phyloP scores from a whole-genome alignment of 768 basidiomycete species.

The Russula dissimulans region DNA sequence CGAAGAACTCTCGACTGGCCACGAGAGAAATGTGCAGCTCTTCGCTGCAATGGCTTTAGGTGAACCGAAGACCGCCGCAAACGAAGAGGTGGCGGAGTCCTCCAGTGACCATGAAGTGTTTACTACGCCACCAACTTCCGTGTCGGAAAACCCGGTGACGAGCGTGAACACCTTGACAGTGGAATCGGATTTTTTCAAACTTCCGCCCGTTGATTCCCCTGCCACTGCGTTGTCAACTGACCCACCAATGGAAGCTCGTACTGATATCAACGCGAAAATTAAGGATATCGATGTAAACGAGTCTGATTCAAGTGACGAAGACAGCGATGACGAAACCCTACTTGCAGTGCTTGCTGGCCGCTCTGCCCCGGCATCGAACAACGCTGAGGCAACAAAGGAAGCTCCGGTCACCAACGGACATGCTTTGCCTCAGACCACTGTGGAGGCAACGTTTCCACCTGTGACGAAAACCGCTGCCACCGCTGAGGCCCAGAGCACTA shows the following conservation, averaged over 20 bases:
- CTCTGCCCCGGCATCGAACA: background rate
- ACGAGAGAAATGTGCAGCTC: background rate
- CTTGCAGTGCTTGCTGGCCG: constrained; percentile 21
- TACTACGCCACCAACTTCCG: constrained; percentile 48
- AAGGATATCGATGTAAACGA: constrained; percentile 52
- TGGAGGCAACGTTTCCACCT: background rate
- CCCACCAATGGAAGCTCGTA: constrained; percentile 21
- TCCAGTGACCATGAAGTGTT: constrained; percentile 46
- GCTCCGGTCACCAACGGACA: constrained; percentile 9
- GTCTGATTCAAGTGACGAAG: constrained; percentile 42
- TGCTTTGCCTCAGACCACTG: background rate
- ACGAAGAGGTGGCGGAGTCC: constrained; percentile 24
- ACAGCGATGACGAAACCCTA: constrained; percentile 24
- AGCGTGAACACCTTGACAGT: background rate
- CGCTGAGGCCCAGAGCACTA: background rate
- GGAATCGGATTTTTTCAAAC: constrained; percentile 9
- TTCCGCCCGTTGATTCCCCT: constrained; percentile 1
- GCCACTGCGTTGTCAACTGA: constrained; percentile 3
- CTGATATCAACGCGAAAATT: constrained; percentile 43
- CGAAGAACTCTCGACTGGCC: background rate
- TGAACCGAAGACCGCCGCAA: background rate
- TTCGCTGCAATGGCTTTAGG: background rate
- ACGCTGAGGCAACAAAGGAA: background rate
- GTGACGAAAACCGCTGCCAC: background rate
- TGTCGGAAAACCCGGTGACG: constrained; percentile 16